Evolutionary conservation across 2,329 filamentous ascomycete genomes (phyloP), one percentile per base, ranked within the genome.

Genomic region (Cordyceps cicadae): DNA sequence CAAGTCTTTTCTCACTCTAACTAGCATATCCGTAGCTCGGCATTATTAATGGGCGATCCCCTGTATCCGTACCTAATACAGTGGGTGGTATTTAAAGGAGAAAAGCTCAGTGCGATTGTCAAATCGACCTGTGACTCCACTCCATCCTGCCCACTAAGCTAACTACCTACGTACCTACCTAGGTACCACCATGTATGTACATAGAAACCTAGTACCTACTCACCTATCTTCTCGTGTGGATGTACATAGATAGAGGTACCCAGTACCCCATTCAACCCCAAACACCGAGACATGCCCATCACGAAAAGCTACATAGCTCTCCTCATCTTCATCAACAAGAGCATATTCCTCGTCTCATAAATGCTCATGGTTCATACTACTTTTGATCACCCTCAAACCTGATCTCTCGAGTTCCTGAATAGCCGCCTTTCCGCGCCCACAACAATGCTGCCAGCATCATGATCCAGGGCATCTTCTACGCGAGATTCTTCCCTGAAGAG

Each of bases 381-480:
- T 15, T 21, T 7, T 24, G 12, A 21, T 7, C 7, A 5, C 52
- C 3, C 19, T 45, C 7, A 46, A 14, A 12, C 3, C 29, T 8
- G 32, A 57, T 19, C 29, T 12, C 21, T 19, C 45, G 17, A 32
- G 15, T 5, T 14, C 5, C n/a, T 41, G 5, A 6, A 50, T 15
- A 41, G 45, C 34, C 34, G 17, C 32, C 19, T 19, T 19, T 41
- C 15, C 48, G 11, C 48, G 24, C 26, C 46, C 37, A 62, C 43
- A 48, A 61, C 26, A 51, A 60, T 62, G 58, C 63, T 51, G 59
- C 54, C 41, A 59, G 50, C 61, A 67, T 62, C 67, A 87, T 87
- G 83, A 88, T 89, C 59, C 83, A 86, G 69, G 85, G 83, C 66
- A 88, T 89, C 62, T 88, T 88, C 68, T 88, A 87, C 70, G 85